Base-by-base conservation (phyloP, 176 grass and related monocot species). In the Phoenix dactylifera region DNA sequence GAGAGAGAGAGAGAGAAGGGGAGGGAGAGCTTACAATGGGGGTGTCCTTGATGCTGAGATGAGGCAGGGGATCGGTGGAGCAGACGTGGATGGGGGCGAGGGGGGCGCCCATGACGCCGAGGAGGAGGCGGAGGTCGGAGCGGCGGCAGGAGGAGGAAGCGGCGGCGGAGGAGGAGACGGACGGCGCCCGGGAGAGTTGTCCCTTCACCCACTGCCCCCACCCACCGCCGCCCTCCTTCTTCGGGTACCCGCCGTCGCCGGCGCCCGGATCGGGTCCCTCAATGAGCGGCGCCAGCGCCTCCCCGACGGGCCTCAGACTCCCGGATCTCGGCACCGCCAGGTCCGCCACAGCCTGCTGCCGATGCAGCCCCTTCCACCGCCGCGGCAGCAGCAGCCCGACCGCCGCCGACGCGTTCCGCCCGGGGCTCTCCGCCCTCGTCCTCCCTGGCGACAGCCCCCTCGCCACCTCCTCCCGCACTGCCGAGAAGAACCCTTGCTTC, bases 191-290 rank as follows among this genome's bases (percentile, higher is more conserved):
- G 12, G 52, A 22, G 65, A 68, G 52, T 17, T 28, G 65, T 10
- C 53, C 65, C 26, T 32, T 68, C 65, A 68, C 29, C 65, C 65
- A 68, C 65, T 56, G 65, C 52, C 65, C 65, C 65, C 65, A 68
- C 26, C 65, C 18, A 10, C 35, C 2, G 9, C 35, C 35, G 1
- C 35, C 35, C 28, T 57, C 65, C 16, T 39, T 68, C 52, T 18
- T 18, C 1, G 52, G 26, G 24, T 56, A 52, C n/a, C 52, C n/a
- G 28, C 28, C 52, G 51, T 32, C 25, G 1, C 52, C 35, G 35
- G 35, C 35, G 35, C 35, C 53, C 18, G 35, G 35, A 44, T 68
- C 65, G 4, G 65, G 65, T 12, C 65, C 65, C 53, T 68, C 65
- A 18, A 26, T 52, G 15, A 68, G 24, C 26, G 65, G 65, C 51